A percentile compares a stretch with the other conserved stretches of the same genome.
These are phyloP conservation scores for Lodderomyces metapsilosis DNA, from an alignment of 1,139 yeast genomes.

Conservation along the genomic window DNA sequence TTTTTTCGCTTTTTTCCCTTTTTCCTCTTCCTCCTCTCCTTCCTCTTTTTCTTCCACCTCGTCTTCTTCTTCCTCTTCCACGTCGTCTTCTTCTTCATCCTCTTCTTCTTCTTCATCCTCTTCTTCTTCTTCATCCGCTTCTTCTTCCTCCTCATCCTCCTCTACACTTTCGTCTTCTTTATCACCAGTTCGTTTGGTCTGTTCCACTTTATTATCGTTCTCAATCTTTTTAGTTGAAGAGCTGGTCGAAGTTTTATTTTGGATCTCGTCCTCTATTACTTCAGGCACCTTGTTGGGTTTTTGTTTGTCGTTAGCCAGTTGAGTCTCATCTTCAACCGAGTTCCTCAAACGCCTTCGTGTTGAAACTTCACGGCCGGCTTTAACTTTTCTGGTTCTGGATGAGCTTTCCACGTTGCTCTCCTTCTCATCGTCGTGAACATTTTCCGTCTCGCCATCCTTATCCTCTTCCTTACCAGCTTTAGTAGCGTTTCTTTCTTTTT, in stretches of 20 bases:
- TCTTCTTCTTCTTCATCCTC: conserved; percentile 10
- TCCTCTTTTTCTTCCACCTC: conserved; percentile 14
- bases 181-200: no score
- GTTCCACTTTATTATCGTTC: no score
- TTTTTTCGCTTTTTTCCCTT: conserved; percentile 15
- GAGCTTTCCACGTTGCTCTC: neutral
- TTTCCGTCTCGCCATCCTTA: neutral
- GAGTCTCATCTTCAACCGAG: neutral
- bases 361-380: neutral
- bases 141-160: conserved; percentile 4
- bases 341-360: neutral
- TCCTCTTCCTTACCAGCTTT: neutral
- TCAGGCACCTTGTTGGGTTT: neutral
- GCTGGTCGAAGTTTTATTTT: no score
- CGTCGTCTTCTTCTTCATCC: conserved; percentile 14
- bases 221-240: no score
- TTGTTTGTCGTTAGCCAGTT: neutral
- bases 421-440: neutral
- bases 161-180: conserved; percentile 7
- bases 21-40: conserved; percentile 17
- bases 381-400: neutral
- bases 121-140: conserved; percentile 4
- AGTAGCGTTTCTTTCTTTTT: neutral
- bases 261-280: neutral
- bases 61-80: conserved; percentile 14